These are phyloP conservation scores for Tolypocladium nubicola DNA, from an alignment of 2,329 filamentous ascomycete genomes.

Conservation along the genomic window DNA sequence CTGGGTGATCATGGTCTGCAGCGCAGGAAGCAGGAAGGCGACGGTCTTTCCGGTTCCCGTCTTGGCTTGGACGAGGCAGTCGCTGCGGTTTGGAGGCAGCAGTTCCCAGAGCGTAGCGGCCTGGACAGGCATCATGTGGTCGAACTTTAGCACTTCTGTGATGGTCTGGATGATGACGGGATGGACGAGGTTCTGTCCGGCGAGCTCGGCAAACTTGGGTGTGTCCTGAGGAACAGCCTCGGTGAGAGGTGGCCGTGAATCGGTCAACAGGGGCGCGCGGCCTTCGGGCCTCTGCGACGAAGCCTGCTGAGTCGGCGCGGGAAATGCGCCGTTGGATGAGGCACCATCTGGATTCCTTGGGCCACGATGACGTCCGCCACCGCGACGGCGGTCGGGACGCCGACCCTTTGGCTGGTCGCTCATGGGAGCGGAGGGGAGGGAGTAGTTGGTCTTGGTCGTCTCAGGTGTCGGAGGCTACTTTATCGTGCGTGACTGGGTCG, in stretches of 20 bases:
- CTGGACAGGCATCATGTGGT: slow-evolving; percentile 45
- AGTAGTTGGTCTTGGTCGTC: neutral
- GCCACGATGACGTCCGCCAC: neutral
- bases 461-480: neutral
- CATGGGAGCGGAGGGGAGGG: neutral
- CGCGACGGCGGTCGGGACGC: neutral
- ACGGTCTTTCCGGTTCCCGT: slow-evolving; percentile 83
- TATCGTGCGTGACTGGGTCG: neutral
- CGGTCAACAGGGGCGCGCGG: neutral
- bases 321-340: neutral
- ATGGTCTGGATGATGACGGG: slow-evolving; percentile 36
- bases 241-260: slow-evolving; percentile 5
- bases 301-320: neutral
- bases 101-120: slow-evolving; percentile 38
- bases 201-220: slow-evolving; percentile 35
- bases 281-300: neutral
- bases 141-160: slow-evolving; percentile 35
- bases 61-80: slow-evolving; percentile 68
- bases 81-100: slow-evolving; percentile 31
- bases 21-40: slow-evolving; percentile 72
- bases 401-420: neutral
- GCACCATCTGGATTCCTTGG: neutral
- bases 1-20: slow-evolving; percentile 59
- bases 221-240: slow-evolving; percentile 29
- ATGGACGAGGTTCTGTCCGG: slow-evolving; percentile 29